These are phyloP conservation scores for Eragrostis curvula DNA, from an alignment of 176 grass and related monocot species.

Conservation along the genomic window DNA sequence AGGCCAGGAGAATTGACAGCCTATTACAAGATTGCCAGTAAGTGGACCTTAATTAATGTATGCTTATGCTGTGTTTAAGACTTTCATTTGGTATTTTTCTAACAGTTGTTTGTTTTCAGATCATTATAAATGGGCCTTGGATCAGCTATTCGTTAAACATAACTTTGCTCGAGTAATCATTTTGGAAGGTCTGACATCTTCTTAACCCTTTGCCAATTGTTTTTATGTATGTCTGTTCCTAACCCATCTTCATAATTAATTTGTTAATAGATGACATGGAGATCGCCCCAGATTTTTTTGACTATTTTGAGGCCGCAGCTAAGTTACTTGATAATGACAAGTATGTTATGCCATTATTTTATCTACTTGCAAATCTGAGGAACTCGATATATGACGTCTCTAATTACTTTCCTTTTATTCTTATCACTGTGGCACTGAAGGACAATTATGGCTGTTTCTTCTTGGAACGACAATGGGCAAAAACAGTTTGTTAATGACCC, in stretches of 20 bases:
- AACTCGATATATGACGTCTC: conserved; percentile 18
- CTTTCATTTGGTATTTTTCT: conserved; percentile 41
- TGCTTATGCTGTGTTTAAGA: background rate
- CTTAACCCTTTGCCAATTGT: conserved; percentile 28
- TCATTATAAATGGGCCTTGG: conserved; percentile 99
- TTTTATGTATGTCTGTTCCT: conserved; percentile 19
- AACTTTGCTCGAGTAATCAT: conserved; percentile 93
- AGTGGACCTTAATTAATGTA: conserved; percentile 36
- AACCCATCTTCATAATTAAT: conserved; percentile 29
- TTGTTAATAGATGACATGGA: conserved; percentile 97
- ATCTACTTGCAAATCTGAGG: conserved; percentile 24
- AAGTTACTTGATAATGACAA: conserved; percentile 89
- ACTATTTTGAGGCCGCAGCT: conserved; percentile 90
- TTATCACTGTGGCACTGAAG: conserved; percentile 48
- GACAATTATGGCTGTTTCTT: conserved; percentile 97
- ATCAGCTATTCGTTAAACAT: conserved; percentile 79
- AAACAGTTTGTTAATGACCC: conserved; percentile 86
- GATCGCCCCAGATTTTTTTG: conserved; percentile 92
- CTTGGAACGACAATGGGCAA: conserved; percentile 99
- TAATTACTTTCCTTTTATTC: conserved; percentile 25
- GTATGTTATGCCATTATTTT: conserved; percentile 54
- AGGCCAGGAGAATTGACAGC: conserved; percentile 88
- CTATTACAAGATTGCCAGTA: conserved; percentile 99
- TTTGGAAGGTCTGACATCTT: conserved; percentile 78
- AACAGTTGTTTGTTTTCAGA: conserved; percentile 56